phyloP scores from a whole-genome alignment of 192 early-diverging fungal genomes.

The Coemansia sp. region DNA sequence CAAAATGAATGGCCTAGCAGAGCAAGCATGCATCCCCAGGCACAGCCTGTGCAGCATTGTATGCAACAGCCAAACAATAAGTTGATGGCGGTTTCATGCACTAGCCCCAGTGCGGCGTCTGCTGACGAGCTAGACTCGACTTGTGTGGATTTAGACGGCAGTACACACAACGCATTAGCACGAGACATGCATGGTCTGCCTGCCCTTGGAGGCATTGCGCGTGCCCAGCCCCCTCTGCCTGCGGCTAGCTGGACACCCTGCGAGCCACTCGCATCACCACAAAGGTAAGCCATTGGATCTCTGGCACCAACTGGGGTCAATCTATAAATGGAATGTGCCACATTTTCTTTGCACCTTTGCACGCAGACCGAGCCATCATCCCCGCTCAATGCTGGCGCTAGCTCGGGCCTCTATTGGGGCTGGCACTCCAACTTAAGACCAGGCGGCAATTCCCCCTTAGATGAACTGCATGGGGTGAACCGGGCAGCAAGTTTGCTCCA shows the following conservation, averaged over 20 bases:
- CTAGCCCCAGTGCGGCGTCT: not conserved
- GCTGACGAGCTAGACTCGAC: slow-evolving; percentile 25
- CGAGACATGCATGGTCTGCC: not conserved
- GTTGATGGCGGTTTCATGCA: not conserved
- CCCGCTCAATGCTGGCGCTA: not conserved
- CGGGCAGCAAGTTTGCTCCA: not conserved
- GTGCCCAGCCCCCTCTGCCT: not conserved
- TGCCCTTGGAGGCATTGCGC: not conserved
- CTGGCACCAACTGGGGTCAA: not conserved
- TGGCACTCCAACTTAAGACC: not conserved
- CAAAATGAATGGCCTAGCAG: not conserved
- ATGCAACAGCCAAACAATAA: not conserved
- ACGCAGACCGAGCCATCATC: not conserved
- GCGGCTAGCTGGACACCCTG: not conserved
- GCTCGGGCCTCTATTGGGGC: not conserved
- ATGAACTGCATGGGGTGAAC: not conserved
- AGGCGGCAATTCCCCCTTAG: not conserved
- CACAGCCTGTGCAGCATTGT: not conserved
- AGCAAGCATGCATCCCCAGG: not conserved
- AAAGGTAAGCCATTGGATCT: not conserved
- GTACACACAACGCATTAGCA: not conserved
- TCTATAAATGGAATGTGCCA: not conserved
- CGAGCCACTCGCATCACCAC: not conserved
- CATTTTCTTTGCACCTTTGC: not conserved
- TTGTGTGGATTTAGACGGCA: slow-evolving; percentile 19